A percentile compares a stretch with the other conserved stretches of the same genome.
Conservation (phyloP, 305 asterid species). For the Andrographis paniculata region DNA sequence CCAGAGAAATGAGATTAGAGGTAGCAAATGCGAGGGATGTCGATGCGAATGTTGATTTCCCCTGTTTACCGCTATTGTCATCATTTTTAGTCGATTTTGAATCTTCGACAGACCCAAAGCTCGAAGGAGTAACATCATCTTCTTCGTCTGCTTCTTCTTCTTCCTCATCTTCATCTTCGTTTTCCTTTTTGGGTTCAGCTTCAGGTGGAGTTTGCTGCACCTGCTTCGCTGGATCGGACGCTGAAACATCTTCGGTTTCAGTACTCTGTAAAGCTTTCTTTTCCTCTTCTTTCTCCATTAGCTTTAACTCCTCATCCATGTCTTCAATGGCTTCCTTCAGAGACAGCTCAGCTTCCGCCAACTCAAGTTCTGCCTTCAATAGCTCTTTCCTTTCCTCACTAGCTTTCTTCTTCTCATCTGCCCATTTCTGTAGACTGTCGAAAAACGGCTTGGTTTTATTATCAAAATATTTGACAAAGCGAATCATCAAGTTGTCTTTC, state of each 20-base stretch:
- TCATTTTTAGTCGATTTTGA: constrained; percentile 27
- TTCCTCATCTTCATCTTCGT: constrained; percentile 45
- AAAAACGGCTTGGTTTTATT: constrained; percentile 26
- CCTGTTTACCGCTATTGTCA: constrained; percentile 34
- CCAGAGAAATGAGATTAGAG: constrained; percentile 40
- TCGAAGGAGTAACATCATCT: constrained; percentile 45
- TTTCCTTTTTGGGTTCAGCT: constrained; percentile 46
- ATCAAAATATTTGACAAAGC: constrained; percentile 34
- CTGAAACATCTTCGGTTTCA: constrained; percentile 31
- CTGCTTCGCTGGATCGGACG: constrained; percentile 27
- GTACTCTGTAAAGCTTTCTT: constrained; percentile 41
- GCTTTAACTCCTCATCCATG: constrained; percentile 55
- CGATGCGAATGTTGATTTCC: constrained; percentile 70
- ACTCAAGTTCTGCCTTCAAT: constrained; percentile 46
- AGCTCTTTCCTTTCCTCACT: constrained; percentile 38
- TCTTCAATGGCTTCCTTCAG: constrained; percentile 75
- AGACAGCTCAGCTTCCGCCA: constrained; percentile 60
- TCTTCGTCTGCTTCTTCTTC: constrained; percentile 16
- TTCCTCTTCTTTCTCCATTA: constrained; percentile 72
- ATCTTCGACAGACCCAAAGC: constrained; percentile 70
- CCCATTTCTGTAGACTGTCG: constrained; percentile 50
- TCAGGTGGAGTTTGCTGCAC: constrained; percentile 25
- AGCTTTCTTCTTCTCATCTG: constrained; percentile 51
- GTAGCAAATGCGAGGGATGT: constrained; percentile 49
- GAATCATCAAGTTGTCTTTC: constrained; percentile 29